phyloP scores from a whole-genome alignment of 768 basidiomycete species.

The Termitomyces sp. region DNA sequence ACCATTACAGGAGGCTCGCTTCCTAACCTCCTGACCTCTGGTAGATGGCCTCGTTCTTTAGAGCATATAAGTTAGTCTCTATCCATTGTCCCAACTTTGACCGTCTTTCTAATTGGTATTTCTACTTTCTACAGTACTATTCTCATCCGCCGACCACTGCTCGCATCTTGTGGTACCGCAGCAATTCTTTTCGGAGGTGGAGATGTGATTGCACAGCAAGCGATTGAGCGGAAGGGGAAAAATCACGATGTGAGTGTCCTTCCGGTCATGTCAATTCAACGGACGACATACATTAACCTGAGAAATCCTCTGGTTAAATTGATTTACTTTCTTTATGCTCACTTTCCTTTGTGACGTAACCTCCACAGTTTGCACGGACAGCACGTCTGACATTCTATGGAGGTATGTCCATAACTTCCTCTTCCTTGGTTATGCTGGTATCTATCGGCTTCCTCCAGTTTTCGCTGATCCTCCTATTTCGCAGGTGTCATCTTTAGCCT shows the following conservation, averaged over 20 bases:
- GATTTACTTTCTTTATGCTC: not conserved
- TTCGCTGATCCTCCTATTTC: not conserved
- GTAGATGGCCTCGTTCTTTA: constrained; percentile 11
- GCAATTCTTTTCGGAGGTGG: constrained; percentile 69
- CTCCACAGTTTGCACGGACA: constrained; percentile 55
- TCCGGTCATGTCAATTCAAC: too few relatives aligned
- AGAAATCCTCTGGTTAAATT: not conserved
- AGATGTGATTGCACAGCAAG: constrained; percentile 85
- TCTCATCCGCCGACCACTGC: constrained; percentile 59
- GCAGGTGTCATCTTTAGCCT: constrained; percentile 77
- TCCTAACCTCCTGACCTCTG: not conserved
- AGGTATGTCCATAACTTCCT: constrained; percentile 36
- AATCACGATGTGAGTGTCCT: constrained; percentile 66
- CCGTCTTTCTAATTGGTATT: not conserved
- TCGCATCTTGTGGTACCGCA: constrained; percentile 63
- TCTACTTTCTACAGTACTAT: constrained; percentile 37
- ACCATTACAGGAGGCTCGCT: too few relatives aligned
- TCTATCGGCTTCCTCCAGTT: not conserved
- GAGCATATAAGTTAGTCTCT: constrained; percentile 10
- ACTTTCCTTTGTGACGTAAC: not conserved
- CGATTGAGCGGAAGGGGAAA: constrained; percentile 65
- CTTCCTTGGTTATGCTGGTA: too few relatives aligned
- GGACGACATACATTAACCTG: not conserved
- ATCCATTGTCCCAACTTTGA: not conserved
- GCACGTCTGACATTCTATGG: constrained; percentile 71